phyloP scores from a whole-genome alignment of 2,329 filamentous ascomycete species.

The Hypoxylon sp. region DNA sequence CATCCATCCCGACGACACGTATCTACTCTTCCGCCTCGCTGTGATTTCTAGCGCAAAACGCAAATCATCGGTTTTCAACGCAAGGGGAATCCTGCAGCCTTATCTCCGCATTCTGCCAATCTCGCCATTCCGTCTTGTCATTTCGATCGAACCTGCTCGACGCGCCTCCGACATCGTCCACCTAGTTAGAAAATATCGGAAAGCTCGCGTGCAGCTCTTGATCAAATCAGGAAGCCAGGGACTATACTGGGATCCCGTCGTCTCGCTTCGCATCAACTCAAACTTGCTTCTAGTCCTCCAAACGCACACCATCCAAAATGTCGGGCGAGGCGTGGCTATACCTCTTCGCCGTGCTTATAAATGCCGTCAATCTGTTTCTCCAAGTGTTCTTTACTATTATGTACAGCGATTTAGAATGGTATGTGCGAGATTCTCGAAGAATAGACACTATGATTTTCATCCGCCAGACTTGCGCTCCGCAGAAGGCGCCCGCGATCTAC shows the following conservation, averaged over 20 bases:
- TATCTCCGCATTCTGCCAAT: constrained; percentile 40
- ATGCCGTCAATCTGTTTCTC: constrained; percentile 99
- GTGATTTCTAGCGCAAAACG: constrained; percentile 11
- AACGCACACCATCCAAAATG: constrained; percentile 67
- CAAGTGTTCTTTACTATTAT: constrained; percentile 99
- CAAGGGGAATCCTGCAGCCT: constrained; percentile 35
- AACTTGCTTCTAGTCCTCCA: not conserved
- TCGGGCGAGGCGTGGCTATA: constrained; percentile 99
- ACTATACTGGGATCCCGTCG: constrained; percentile 5
- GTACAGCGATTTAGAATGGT: constrained; percentile 99
- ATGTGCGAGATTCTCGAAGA: constrained; percentile 57
- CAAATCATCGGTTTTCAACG: constrained; percentile 28
- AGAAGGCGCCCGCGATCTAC: constrained; percentile 40
- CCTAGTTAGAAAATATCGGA: constrained; percentile 10
- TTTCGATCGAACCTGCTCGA: constrained; percentile 24
- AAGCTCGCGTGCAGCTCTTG: constrained; percentile 16
- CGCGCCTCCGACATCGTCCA: constrained; percentile 15
- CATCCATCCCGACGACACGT: constrained; percentile 34
- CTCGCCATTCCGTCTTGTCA: constrained; percentile 16
- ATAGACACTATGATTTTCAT: not conserved
- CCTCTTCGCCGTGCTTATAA: constrained; percentile 97
- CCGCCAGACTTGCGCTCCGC: constrained; percentile 15
- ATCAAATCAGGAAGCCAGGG: not conserved
- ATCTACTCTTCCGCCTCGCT: constrained; percentile 18
- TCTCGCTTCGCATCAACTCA: constrained; percentile 11